Conservation (phyloP, 2,329 filamentous ascomycete species). For the Nigrospora sphaerica region DNA sequence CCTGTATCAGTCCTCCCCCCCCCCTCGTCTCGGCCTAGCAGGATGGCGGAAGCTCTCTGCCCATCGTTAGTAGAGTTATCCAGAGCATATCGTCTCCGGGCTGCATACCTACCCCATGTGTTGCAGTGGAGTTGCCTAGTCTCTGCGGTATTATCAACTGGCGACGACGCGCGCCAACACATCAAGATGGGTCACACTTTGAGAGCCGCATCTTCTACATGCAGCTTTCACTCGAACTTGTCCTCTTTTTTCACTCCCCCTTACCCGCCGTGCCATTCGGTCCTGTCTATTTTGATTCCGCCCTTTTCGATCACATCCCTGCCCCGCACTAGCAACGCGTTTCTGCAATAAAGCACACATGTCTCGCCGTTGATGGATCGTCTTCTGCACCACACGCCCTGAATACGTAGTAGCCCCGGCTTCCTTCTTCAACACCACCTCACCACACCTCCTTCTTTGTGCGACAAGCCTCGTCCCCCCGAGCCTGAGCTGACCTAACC, state of each 20-base stretch:
- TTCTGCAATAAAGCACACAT: conserved; percentile 61
- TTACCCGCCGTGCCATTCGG: conserved; percentile 13
- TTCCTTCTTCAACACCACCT: conserved; percentile 32
- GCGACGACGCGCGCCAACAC: conserved; percentile 82
- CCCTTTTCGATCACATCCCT: conserved; percentile 32
- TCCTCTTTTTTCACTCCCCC: conserved; percentile 20
- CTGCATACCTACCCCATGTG: conserved; percentile 40
- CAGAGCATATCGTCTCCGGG: conserved; percentile 38
- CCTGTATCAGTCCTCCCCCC: no score
- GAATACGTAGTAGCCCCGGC: conserved; percentile 42
- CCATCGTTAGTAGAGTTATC: conserved; percentile 27
- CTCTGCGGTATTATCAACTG: conserved; percentile 66
- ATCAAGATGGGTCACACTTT: conserved; percentile 71
- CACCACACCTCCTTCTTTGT: conserved; percentile 28
- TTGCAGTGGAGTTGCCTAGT: conserved; percentile 57
- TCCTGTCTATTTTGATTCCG: conserved; percentile 26
- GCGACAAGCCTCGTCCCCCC: conserved; percentile 27
- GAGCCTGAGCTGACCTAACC: conserved; percentile 22
- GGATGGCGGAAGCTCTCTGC: no score
- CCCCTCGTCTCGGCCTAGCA: no score
- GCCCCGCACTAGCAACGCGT: conserved; percentile 42
- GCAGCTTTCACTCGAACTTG: conserved; percentile 49
- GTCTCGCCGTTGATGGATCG: conserved; percentile 50
- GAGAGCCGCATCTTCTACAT: conserved; percentile 61
- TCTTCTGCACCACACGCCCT: conserved; percentile 39